These are phyloP conservation scores for Vigna hirtella DNA, from an alignment of 306 rosid genomes.

Conservation along the genomic window DNA sequence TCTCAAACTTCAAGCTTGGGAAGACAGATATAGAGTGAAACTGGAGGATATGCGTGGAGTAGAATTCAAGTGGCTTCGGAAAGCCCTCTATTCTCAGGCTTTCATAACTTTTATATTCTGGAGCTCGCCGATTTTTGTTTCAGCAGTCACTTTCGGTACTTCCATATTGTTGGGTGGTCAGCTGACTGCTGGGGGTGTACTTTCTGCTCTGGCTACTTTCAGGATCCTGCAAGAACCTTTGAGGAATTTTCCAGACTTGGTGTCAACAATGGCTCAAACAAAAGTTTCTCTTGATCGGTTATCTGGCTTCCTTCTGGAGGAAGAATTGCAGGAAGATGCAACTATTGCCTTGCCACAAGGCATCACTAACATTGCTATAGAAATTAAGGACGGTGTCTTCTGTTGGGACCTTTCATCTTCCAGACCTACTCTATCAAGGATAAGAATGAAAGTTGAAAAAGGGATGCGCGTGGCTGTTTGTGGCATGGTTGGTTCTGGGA, in stretches of 20 bases:
- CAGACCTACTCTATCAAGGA: slow-evolving; percentile 82
- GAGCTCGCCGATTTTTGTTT: slow-evolving; percentile 99
- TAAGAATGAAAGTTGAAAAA: slow-evolving; percentile 77
- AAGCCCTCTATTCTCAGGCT: slow-evolving; percentile 97
- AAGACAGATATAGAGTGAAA: slow-evolving; percentile 74
- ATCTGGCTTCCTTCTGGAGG: slow-evolving; percentile 88
- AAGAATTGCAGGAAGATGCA: slow-evolving; percentile 94
- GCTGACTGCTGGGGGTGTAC: slow-evolving; percentile 95
- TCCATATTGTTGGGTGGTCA: slow-evolving; percentile 81
- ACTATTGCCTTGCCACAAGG: slow-evolving; percentile 81
- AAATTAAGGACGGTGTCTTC: slow-evolving; percentile 80
- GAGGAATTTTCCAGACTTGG: slow-evolving; percentile 97
- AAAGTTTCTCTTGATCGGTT: slow-evolving; percentile 97
- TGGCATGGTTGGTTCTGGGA: slow-evolving; percentile 96
- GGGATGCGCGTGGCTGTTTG: slow-evolving; percentile 98
- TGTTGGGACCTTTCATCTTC: slow-evolving; percentile 86
- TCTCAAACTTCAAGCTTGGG: slow-evolving; percentile 99
- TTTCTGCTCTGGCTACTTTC: slow-evolving; percentile 98
- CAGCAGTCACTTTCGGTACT: slow-evolving; percentile 91
- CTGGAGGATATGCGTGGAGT: slow-evolving; percentile 95
- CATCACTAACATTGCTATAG: slow-evolving; percentile 70
- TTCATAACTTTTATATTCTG: slow-evolving; percentile 97
- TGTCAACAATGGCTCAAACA: slow-evolving; percentile 99
- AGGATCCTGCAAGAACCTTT: slow-evolving; percentile 99
- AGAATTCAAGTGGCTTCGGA: slow-evolving; percentile 93